phyloP scores from a whole-genome alignment of 768 basidiomycete species.

The Chlorophyllum brunneum region DNA sequence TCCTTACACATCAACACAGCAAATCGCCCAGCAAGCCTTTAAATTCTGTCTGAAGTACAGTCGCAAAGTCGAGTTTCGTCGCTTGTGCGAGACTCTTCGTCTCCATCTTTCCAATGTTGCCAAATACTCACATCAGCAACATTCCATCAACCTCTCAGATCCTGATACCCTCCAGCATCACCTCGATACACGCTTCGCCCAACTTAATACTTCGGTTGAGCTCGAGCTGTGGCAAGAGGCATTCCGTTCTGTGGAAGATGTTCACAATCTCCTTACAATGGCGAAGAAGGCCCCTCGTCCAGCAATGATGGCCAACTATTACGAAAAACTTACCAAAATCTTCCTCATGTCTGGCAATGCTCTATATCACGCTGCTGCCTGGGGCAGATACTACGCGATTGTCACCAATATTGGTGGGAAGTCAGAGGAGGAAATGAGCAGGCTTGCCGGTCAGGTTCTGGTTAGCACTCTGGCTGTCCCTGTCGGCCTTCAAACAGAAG shows the following conservation, averaged over 20 bases:
- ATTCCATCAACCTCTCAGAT: constrained; percentile 94
- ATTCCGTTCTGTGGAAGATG: constrained; percentile 97
- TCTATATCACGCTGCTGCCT: constrained; percentile 94
- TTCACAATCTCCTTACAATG: constrained; percentile 91
- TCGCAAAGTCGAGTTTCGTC: constrained; percentile 95
- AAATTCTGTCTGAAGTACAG: constrained; percentile 92
- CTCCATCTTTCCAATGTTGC: constrained; percentile 92
- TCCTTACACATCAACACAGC: constrained; percentile 37
- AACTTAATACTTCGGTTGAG: constrained; percentile 94
- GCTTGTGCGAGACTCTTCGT: constrained; percentile 93
- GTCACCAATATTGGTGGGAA: constrained; percentile 71
- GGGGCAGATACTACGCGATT: constrained; percentile 80
- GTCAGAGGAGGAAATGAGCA: constrained; percentile 71
- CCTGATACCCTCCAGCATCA: constrained; percentile 93
- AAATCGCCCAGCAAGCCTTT: constrained; percentile 97
- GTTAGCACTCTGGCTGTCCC: constrained; percentile 93
- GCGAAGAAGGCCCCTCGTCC: constrained; percentile 91
- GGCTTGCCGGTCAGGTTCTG: constrained; percentile 87
- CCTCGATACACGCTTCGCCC: constrained; percentile 94
- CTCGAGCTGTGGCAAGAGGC: constrained; percentile 99
- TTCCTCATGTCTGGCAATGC: constrained; percentile 95
- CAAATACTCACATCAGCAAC: constrained; percentile 91
- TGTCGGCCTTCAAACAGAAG: constrained; percentile 55
- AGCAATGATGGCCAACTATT: constrained; percentile 98
- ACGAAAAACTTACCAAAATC: constrained; percentile 95